Conservation (phyloP, 78 protist species). For the Dictyostelium firmibasis region DNA sequence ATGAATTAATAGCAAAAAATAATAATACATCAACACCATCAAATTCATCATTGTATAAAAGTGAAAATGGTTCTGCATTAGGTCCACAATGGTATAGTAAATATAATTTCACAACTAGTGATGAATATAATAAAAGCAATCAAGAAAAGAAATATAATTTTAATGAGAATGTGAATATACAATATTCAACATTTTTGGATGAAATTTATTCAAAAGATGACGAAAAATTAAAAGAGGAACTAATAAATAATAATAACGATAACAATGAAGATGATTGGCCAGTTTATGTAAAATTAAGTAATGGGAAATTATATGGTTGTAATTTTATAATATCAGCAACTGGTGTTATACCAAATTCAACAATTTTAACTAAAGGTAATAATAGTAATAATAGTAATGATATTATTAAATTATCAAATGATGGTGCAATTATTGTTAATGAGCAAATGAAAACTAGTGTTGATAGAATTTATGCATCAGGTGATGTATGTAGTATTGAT, state of each 20-base stretch:
- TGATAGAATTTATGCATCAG: conserved; percentile 28
- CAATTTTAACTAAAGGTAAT: not conserved
- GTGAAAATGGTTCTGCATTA: not conserved
- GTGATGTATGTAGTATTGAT: conserved; percentile 24
- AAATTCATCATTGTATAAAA: not conserved
- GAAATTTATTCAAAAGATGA: not conserved
- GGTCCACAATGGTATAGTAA: conserved; percentile 77
- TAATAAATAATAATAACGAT: not conserved
- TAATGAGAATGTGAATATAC: not conserved
- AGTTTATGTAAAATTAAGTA: not conserved
- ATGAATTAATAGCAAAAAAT: not conserved
- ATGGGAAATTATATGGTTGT: conserved; percentile 55
- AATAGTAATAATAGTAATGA: too few relatives aligned
- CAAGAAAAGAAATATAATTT: not conserved
- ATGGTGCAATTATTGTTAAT: not conserved
- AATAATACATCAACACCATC: not conserved
- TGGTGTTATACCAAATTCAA: conserved; percentile 40
- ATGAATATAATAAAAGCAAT: not conserved
- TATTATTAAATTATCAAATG: not conserved
- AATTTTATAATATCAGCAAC: conserved; percentile 65
- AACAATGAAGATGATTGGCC: not conserved
- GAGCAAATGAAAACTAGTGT: conserved; percentile 23
- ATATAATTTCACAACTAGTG: conserved; percentile 33
- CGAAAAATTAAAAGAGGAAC: not conserved
- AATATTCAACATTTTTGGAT: conserved; percentile 21